Conservation (phyloP, 345 rosid genomes). For the Eutrema yunnanense region DNA sequence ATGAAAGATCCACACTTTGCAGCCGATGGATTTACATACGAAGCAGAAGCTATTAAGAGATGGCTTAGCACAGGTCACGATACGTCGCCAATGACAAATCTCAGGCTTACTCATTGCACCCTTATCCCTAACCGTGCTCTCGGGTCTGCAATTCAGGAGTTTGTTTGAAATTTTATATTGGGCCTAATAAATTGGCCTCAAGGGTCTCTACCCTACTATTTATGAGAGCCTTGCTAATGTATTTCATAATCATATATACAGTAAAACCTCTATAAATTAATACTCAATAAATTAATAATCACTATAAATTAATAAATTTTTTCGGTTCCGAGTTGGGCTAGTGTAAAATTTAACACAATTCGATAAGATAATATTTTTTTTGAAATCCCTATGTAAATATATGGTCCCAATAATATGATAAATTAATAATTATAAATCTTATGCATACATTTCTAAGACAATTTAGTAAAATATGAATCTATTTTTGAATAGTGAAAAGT, state of each 20-base stretch:
- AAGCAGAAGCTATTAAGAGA: conserved; percentile 41
- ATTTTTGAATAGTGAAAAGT: too few relatives aligned
- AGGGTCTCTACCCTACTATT: not conserved
- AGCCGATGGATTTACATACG: conserved; percentile 72
- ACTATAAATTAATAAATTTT: too few relatives aligned
- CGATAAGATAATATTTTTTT: too few relatives aligned
- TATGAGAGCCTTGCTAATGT: not conserved
- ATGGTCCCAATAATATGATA: too few relatives aligned
- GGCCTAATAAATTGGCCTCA: not conserved
- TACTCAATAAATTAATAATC: too few relatives aligned
- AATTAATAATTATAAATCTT: too few relatives aligned
- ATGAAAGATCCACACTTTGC: conserved; percentile 65
- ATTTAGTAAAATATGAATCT: too few relatives aligned
- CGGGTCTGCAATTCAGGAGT: conserved; percentile 56
- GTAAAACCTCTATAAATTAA: too few relatives aligned
- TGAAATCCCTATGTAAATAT: too few relatives aligned
- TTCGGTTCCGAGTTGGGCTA: too few relatives aligned
- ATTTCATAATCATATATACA: not conserved
- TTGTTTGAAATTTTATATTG: conserved; percentile 9
- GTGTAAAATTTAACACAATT: too few relatives aligned
- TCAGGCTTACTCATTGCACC: conserved; percentile 32
- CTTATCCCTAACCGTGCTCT: conserved; percentile 55
- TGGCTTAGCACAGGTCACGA: conserved; percentile 54
- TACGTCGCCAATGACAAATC: conserved; percentile 53
- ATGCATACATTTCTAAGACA: too few relatives aligned